Percentiles rank a stretch among this genome's conserved stretches.
Conservation (phyloP, 306 rosid genomes). For the Medicago truncatula region MtrunA17r5.0-ANR NC_053045.1:29031501-29032000, state of each 20-base stretch:
- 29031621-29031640: no score
- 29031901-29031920: not conserved
- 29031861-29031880: not conserved
- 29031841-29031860: not conserved
- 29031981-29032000: slow-evolving; percentile 46
- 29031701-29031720: not conserved
- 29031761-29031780: not conserved
- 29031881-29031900: not conserved
- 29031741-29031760: not conserved
- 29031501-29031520: no score
- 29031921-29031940: not conserved
- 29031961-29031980: not conserved
- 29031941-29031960: not conserved
- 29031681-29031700: not conserved
- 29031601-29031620: no score
- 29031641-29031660: no score
- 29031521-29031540: no score
- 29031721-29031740: not conserved
- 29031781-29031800: not conserved
- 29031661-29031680: no score
- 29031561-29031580: no score
- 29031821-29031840: not conserved
- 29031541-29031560: no score
- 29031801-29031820: no score
- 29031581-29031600: no score